These are phyloP conservation scores for Suillus weaverae DNA, from an alignment of 768 basidiomycete species.

Conservation along the genomic window DNA sequence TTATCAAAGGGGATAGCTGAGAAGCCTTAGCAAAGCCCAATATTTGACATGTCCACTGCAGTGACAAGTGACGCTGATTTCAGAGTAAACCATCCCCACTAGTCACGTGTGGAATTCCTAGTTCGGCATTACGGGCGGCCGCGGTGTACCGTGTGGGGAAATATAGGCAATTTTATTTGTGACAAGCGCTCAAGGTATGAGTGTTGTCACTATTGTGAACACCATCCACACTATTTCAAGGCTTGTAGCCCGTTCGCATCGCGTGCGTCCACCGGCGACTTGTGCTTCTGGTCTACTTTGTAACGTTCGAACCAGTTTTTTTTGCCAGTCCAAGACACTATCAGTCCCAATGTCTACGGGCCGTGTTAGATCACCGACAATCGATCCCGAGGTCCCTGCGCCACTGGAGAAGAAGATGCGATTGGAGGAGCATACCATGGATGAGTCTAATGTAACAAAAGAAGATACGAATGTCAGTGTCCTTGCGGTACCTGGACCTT, in stretches of 20 bases:
- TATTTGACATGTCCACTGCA: too few species aligned
- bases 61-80: too few species aligned
- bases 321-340: neutral
- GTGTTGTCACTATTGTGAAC: neutral
- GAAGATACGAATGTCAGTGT: neutral
- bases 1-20: neutral
- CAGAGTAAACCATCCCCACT: neutral
- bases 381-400: constrained; percentile 13
- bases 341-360: constrained; percentile 10
- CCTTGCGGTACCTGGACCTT: neutral
- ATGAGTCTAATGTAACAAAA: neutral
- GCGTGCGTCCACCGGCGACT: neutral
- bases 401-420: constrained; percentile 36
- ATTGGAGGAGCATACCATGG: constrained; percentile 14
- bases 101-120: neutral
- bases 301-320: neutral
- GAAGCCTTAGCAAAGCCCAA: neutral
- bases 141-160: neutral
- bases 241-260: neutral
- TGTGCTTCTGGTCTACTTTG: too few species aligned
- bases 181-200: neutral
- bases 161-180: neutral
- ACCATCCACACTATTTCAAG: neutral
- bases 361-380: constrained; percentile 12
- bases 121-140: neutral